Evolutionary conservation across 371 early-diverging fungal species (phyloP), one percentile per base, ranked within the genome.

Genomic region (Mucor ambiguus): DNA sequence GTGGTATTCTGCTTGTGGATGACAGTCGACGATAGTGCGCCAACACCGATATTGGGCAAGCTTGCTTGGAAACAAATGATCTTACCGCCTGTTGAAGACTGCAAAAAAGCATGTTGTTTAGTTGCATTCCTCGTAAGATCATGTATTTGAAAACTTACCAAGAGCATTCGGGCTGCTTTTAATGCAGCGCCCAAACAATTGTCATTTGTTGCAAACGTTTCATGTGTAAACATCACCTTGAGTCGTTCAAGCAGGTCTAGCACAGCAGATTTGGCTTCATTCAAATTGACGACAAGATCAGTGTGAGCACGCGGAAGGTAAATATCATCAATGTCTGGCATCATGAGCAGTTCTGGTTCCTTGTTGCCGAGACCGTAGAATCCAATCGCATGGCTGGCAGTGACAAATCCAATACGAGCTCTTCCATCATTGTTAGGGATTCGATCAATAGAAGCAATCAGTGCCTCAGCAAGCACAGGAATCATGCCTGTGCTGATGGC

Each of bases 321-420:
- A 1, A 87, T 73, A 11, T 93, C 93, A 12, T 89, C 90, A 3
- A 93, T 72, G 58, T 94, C 95, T 11, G 64, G 35, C 6, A 93
- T 89, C 20, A 93, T 90, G n/a, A 94, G 78, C 82, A 92, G 87
- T 64, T 93, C 90, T 8, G 94, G 93, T 62, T 93, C 92, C 4
- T 84, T 82, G 10, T 89, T 86, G 32, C 66, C 79, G 26, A 95
- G 74, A 59, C 89, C 89, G 78, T 90, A 94, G 62, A 90, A 95
- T 44, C 93, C 92, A 62, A 95, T 76, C 12, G 87, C 68, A 57
- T 83, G 72, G 66, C 93, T 93, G 4, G 89, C 89, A 0, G 93
- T 91, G 32, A 95, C 85, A 58, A 95, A 87, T 0, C 85, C 93
- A 26, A 95, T 82, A 58, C 87, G 88, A 12, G 92, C 87, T 29